Evolutionary conservation across 2,329 filamentous ascomycete species (phyloP).

Genomic region (Amauroascus niger): DNA sequence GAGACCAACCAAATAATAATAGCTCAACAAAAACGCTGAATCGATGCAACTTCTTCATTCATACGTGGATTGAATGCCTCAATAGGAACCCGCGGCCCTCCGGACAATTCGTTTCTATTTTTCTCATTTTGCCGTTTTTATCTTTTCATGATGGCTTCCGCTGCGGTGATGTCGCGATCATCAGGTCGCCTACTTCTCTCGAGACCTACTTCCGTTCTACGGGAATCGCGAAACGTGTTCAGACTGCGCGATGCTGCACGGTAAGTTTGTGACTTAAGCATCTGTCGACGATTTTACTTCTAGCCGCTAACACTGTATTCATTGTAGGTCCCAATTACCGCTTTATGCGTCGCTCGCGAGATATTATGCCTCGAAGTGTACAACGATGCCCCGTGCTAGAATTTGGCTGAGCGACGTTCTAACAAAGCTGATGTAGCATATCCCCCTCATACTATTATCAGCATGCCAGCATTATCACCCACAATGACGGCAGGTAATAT

Average conservation of each 20-base stretch:
- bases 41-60: background rate
- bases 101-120: background rate
- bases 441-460: slow-evolving; percentile 88
- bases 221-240: slow-evolving; percentile 37
- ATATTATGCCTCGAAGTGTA: slow-evolving; percentile 62
- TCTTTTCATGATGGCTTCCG: slow-evolving; percentile 30
- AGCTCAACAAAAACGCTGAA: slow-evolving; percentile 14
- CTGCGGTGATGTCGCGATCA: slow-evolving; percentile 40
- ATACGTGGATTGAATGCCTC: slow-evolving; percentile 1
- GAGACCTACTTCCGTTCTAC: slow-evolving; percentile 35
- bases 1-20: slow-evolving; percentile 13
- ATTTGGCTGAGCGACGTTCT: background rate
- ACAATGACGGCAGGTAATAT: slow-evolving; percentile 98
- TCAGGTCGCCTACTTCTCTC: slow-evolving; percentile 34
- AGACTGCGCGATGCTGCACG: slow-evolving; percentile 36
- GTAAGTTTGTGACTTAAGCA: slow-evolving; percentile 23
- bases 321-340: slow-evolving; percentile 37
- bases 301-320: background rate
- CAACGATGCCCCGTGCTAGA: slow-evolving; percentile 21
- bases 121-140: background rate
- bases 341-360: slow-evolving; percentile 52
- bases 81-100: slow-evolving; percentile 2
- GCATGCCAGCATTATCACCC: slow-evolving; percentile 94
- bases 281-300: background rate
- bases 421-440: slow-evolving; percentile 54